Percentiles rank a stretch among this genome's conserved stretches.
Conservation (phyloP, 257 asterid genomes). For the Echites panduratus region DNA sequence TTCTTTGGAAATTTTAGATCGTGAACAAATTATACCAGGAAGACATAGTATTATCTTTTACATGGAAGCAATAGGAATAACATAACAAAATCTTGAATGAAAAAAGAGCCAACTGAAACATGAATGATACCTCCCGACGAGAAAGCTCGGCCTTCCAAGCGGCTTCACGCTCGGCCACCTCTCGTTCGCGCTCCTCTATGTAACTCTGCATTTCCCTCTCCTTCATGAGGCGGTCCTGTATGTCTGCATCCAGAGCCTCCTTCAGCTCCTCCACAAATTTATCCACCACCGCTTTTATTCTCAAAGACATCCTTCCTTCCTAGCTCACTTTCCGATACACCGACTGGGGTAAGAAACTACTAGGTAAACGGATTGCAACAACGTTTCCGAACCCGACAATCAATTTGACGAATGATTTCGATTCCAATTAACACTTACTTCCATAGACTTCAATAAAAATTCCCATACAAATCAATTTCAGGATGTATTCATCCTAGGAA, state of each 20-base stretch:
- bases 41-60: neutral
- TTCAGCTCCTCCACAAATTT: constrained; percentile 93
- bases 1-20: too few species aligned
- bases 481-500: neutral
- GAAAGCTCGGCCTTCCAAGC: constrained; percentile 99
- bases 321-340: neutral
- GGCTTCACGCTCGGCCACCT: constrained; percentile 98
- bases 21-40: neutral
- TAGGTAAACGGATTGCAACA: neutral
- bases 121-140: constrained; percentile 75
- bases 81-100: neutral
- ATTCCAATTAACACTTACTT: neutral
- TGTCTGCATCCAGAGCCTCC: constrained; percentile 94
- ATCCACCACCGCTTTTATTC: constrained; percentile 91
- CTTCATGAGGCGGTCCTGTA: constrained; percentile 93
- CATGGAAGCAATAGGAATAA: neutral
- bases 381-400: neutral
- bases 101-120: neutral
- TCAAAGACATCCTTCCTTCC: constrained; percentile 58
- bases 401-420: neutral
- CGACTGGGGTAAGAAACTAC: neutral
- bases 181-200: constrained; percentile 93
- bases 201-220: constrained; percentile 99
- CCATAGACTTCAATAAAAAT: neutral
- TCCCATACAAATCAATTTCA: too few species aligned